These are phyloP conservation scores for Hypoxylon perforatum DNA, from an alignment of 495 filamentous ascomycete genomes.

Conservation along the genomic window DNA sequence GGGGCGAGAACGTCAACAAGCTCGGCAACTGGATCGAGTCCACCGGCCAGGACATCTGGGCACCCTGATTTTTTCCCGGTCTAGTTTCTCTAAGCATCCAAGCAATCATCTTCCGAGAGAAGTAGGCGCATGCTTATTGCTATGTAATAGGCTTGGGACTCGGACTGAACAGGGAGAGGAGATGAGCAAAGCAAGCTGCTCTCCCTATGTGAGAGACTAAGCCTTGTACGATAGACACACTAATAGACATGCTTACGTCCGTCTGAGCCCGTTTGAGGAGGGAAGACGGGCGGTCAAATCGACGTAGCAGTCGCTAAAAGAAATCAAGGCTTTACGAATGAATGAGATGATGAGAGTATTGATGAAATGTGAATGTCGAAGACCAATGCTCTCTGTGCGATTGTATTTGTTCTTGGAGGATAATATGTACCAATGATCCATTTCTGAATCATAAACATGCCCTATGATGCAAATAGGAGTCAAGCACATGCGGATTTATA, in stretches of 20 bases:
- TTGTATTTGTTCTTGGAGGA: too few relatives aligned
- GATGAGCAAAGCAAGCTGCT: background rate
- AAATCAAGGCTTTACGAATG: constrained; percentile 2
- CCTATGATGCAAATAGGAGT: too few relatives aligned
- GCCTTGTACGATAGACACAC: constrained; percentile 3
- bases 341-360: background rate
- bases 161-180: constrained; percentile 3
- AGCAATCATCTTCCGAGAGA: background rate
- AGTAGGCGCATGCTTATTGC: constrained; percentile 15
- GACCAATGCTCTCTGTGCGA: too few relatives aligned
- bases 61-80: constrained; percentile 67
- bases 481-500: too few relatives aligned
- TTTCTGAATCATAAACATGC: too few relatives aligned
- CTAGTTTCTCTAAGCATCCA: background rate
- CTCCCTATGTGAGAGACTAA: background rate
- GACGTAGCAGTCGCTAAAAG: background rate
- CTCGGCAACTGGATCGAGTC: constrained; percentile 94
- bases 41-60: constrained; percentile 90
- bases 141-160: constrained; percentile 12
- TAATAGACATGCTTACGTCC: constrained; percentile 4
- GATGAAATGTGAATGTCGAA: too few relatives aligned
- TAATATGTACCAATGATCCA: too few relatives aligned
- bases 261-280: background rate
- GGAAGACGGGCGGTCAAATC: background rate
- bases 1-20: constrained; percentile 94